Evolutionary conservation across 164 flowering plant species (phyloP).

Genomic region (Amborella trichopoda): DNA sequence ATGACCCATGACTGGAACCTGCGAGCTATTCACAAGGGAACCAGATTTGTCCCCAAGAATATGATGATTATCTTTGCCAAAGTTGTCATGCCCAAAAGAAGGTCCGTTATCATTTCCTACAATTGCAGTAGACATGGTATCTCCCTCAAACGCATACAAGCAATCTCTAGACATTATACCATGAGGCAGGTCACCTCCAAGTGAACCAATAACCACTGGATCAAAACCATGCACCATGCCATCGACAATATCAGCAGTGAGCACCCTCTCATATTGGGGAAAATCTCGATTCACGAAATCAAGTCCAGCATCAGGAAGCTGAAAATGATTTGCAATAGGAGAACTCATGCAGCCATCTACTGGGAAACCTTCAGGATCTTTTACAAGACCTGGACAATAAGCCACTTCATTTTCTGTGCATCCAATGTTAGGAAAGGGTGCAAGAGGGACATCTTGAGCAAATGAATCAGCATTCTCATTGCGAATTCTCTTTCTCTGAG

Average conservation of each 20-base stretch:
- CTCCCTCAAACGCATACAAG: slow-evolving; percentile 12
- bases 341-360: slow-evolving; percentile 18
- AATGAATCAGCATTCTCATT: slow-evolving; percentile 32
- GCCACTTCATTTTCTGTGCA: slow-evolving; percentile 17
- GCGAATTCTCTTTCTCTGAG: slow-evolving; percentile 64
- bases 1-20: slow-evolving; percentile 19
- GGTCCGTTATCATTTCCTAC: slow-evolving; percentile 8
- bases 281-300: slow-evolving; percentile 27
- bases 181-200: slow-evolving; percentile 16
- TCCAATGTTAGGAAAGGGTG: slow-evolving; percentile 21
- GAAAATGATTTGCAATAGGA: slow-evolving; percentile 25
- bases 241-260: too few species aligned
- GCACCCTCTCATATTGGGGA: slow-evolving; percentile 20
- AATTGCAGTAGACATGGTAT: slow-evolving; percentile 10
- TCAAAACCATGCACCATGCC: slow-evolving; percentile 4
- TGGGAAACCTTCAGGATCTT: slow-evolving; percentile 15
- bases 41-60: slow-evolving; percentile 18
- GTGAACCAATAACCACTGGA: slow-evolving; percentile 3
- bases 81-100: slow-evolving; percentile 16
- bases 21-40: slow-evolving; percentile 10
- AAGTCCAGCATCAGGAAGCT: slow-evolving; percentile 31
- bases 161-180: slow-evolving; percentile 13
- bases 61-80: slow-evolving; percentile 19
- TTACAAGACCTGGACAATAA: slow-evolving; percentile 8
- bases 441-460: slow-evolving; percentile 33